A percentile compares a stretch with the other conserved stretches of the same genome.
These are phyloP conservation scores for Dicorynia guianensis DNA, from an alignment of 306 rosid genomes.

Conservation along the genomic window DNA sequence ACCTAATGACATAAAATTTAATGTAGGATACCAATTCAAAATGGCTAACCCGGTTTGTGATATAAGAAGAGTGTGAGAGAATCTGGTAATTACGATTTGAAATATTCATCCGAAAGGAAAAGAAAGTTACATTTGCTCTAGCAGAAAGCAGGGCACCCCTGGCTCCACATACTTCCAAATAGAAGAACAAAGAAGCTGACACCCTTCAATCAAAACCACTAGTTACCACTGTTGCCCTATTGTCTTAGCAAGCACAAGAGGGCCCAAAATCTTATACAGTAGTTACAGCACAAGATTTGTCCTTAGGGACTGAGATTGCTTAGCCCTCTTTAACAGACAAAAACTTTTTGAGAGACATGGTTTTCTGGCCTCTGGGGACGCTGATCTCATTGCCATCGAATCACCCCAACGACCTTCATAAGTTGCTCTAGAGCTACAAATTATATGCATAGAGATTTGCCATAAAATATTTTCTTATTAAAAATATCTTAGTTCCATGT, in stretches of 20 bases:
- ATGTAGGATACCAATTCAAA: too few relatives aligned
- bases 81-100: too few relatives aligned
- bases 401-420: constrained; percentile 36
- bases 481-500: not conserved
- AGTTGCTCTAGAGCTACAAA: constrained; percentile 1
- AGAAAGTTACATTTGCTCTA: not conserved
- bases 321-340: constrained; percentile 20
- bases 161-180: not conserved
- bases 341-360: constrained; percentile 21
- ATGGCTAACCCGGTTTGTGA: too few relatives aligned
- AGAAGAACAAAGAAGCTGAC: not conserved
- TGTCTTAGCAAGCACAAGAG: constrained; percentile 29
- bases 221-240: not conserved
- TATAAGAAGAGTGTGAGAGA: too few relatives aligned
- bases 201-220: constrained; percentile 8
- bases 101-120: too few relatives aligned
- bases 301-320: constrained; percentile 30
- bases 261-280: constrained; percentile 40
- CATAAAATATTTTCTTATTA: not conserved
- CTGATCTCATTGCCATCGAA: constrained; percentile 33
- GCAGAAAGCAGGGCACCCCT: not conserved
- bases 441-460: not conserved
- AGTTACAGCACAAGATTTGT: constrained; percentile 18
- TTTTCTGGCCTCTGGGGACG: not conserved
- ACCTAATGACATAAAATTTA: too few relatives aligned